These are phyloP conservation scores for Malbranchea zuffiana DNA, from an alignment of 2,329 filamentous ascomycete genomes.

Conservation along the genomic window DNA sequence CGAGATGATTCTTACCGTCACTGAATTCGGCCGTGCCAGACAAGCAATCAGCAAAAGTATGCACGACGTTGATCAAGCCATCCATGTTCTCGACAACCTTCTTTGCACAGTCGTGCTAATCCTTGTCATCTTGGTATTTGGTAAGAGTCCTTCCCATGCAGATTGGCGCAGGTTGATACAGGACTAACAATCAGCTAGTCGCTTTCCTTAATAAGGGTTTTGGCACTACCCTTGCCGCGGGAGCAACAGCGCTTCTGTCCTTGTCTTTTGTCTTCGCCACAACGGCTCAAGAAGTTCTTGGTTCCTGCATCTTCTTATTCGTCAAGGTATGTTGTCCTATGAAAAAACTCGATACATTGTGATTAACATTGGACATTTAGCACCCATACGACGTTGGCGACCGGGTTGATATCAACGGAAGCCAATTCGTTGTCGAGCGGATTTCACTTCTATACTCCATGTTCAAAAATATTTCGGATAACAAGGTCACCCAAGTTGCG, in stretches of 20 bases:
- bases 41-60: constrained; percentile 86
- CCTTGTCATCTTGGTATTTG: constrained; percentile 71
- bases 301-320: constrained; percentile 96
- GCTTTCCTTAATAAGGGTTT: constrained; percentile 83
- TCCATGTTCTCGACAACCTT: constrained; percentile 79
- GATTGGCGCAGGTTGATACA: neutral
- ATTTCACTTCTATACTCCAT: constrained; percentile 90
- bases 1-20: constrained; percentile 82
- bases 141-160: constrained; percentile 35
- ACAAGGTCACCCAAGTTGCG: constrained; percentile 71
- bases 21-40: constrained; percentile 72
- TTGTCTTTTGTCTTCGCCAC: constrained; percentile 94
- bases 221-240: constrained; percentile 73
- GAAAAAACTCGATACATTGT: neutral
- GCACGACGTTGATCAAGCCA: constrained; percentile 94
- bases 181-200: constrained; percentile 39
- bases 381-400: constrained; percentile 96
- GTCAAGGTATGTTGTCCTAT: constrained; percentile 49
- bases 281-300: constrained; percentile 89
- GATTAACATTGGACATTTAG: constrained; percentile 16
- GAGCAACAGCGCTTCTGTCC: constrained; percentile 82
- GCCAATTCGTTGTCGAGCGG: constrained; percentile 73
- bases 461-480: constrained; percentile 71
- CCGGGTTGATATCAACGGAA: constrained; percentile 64
- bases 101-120: constrained; percentile 71